Evolutionary conservation across 495 filamentous ascomycete species (phyloP), one percentile per base, ranked within the genome.

Genomic region (Sabuloglossum arenarium): DNA sequence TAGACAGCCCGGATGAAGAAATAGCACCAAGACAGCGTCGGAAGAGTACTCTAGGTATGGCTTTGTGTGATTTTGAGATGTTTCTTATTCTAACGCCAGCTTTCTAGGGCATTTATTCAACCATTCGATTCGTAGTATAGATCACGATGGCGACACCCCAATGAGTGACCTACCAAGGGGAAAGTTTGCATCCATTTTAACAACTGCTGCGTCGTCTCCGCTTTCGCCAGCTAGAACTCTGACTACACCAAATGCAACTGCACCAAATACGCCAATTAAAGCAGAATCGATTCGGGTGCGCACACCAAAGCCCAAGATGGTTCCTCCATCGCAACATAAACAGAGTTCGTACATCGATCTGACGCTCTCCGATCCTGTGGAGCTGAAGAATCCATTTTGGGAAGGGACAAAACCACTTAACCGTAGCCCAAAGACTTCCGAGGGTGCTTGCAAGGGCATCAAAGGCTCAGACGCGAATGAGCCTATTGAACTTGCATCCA

Each of bases 111-210:
- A 11, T 29, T 30, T 10, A 3, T n/a, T 9, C 24, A 5, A 29
- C n/a, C 34, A 30, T 6, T 19, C 21, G 9, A 39, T 67, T 6
- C 27, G 16, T 10, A 57, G 58, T n/a, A 31, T 63, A 32, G 56
- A 59, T 25, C n/a, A 55, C 28, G 47, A 29, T 28, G 16, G 47
- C 28, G 47, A 51, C 25, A 8, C 9, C 23, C 10, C 19, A 6
- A 51, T 51, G 28, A 27, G 10, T 28, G 24, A 3, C 28, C 23
- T 29, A 29, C 24, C 25, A 1, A 29, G 27, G 47, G 24, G 47
- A 12, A 14, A 6, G 47, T 16, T 29, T 12, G n/a, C 47, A 14
- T 29, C 47, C 11, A 51, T 19, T 9, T 14, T 29, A 29, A 27
- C 28, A 11, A 51, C 28, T 3, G 47, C 47, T 16, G 47, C 47